Evolutionary conservation across 2,329 filamentous ascomycete genomes (phyloP).

Genomic region (Colletotrichum kahawae): DNA sequence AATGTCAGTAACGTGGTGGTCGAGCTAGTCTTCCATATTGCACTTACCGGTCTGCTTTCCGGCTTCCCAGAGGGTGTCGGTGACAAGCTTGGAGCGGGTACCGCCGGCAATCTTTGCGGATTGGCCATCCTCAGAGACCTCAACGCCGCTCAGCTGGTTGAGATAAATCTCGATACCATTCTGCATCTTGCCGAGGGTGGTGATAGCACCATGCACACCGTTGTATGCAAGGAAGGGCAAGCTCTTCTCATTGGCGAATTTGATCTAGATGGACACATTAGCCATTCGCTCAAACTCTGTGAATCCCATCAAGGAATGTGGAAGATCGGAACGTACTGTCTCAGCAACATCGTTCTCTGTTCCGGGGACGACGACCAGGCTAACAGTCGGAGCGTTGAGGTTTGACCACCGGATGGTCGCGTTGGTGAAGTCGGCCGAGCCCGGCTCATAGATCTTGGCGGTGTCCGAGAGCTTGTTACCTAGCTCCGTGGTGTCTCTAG

Average conservation of each 20-base stretch:
- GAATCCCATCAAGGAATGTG: neutral
- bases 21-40: neutral
- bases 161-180: constrained; percentile 57
- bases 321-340: constrained; percentile 39
- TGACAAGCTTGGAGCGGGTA: constrained; percentile 48
- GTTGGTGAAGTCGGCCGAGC: constrained; percentile 40
- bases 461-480: constrained; percentile 36
- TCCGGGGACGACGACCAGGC: constrained; percentile 51
- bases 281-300: neutral
- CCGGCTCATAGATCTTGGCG: constrained; percentile 47
- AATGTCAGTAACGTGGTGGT: neutral
- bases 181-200: constrained; percentile 51
- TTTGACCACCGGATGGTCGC: constrained; percentile 51
- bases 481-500: constrained; percentile 28
- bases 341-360: constrained; percentile 53
- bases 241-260: constrained; percentile 48
- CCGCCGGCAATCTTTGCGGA: constrained; percentile 56
- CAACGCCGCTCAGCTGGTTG: constrained; percentile 45
- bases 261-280: constrained; percentile 25
- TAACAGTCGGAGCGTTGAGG: constrained; percentile 44
- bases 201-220: constrained; percentile 56
- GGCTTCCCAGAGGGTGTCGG: constrained; percentile 51
- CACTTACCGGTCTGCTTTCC: constrained; percentile 53
- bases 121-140: constrained; percentile 45
- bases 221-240: constrained; percentile 59